A percentile compares a stretch with the other conserved stretches of the same genome.
These are phyloP conservation scores for Lasiodiplodia citricola DNA, from an alignment of 2,329 filamentous ascomycete species.

Conservation along the genomic window DNA sequence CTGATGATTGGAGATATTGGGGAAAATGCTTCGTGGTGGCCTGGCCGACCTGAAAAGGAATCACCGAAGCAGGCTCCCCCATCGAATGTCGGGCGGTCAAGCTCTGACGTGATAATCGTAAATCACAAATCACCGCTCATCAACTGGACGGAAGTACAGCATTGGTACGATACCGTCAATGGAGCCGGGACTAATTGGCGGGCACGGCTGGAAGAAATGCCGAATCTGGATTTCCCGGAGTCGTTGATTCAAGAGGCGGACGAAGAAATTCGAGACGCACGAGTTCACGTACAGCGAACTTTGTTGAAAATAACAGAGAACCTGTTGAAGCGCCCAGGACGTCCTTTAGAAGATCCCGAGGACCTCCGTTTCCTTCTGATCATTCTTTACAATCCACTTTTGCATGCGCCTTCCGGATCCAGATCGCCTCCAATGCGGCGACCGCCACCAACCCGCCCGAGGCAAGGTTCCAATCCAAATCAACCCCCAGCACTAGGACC, in stretches of 20 bases:
- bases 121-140: conserved; percentile 70
- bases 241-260: conserved; percentile 51
- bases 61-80: neutral
- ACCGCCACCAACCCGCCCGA: conserved; percentile 3
- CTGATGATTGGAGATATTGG: conserved; percentile 75
- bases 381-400: conserved; percentile 76
- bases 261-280: conserved; percentile 62
- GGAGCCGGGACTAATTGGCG: conserved; percentile 73
- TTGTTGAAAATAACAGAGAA: conserved; percentile 80
- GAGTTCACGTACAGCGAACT: conserved; percentile 70
- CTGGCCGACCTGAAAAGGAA: conserved; percentile 54
- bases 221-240: conserved; percentile 52
- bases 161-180: conserved; percentile 76
- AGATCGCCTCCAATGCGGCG: conserved; percentile 7
- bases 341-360: conserved; percentile 68
- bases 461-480: conserved; percentile 25
- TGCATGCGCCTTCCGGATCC: conserved; percentile 55
- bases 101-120: conserved; percentile 44
- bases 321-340: conserved; percentile 78
- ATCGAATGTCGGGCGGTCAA: neutral
- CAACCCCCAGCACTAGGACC: neutral
- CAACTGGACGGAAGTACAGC: conserved; percentile 72
- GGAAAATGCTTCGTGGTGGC: conserved; percentile 85
- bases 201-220: conserved; percentile 57
- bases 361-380: conserved; percentile 81